A percentile compares a stretch with the other conserved stretches of the same genome.
Conservation (phyloP, 2,329 filamentous ascomycete genomes). For the Pseudocercospora macadamiae region DNA sequence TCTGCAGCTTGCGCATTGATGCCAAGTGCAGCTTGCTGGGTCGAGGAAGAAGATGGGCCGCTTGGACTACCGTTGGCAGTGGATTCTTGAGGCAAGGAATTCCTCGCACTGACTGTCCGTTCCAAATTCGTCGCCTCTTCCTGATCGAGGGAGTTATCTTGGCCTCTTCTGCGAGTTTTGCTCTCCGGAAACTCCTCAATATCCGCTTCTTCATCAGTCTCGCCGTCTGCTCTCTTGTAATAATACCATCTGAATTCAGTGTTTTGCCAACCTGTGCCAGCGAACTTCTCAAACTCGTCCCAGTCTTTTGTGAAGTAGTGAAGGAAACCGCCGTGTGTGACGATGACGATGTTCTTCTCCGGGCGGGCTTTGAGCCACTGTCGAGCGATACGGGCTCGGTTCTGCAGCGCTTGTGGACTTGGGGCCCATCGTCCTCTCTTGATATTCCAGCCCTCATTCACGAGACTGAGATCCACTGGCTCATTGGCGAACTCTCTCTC, state of each 20-base stretch:
- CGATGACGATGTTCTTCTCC: conserved; percentile 72
- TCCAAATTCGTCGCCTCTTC: conserved; percentile 15
- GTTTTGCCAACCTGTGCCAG: conserved; percentile 72
- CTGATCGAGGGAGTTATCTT: conserved; percentile 9
- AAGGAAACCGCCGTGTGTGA: conserved; percentile 78
- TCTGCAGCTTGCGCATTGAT: background rate
- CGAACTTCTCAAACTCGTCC: conserved; percentile 58
- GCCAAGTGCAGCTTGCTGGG: background rate
- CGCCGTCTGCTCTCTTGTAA: background rate
- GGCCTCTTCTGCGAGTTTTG: conserved; percentile 1
- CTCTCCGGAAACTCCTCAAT: background rate
- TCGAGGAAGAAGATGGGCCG: background rate
- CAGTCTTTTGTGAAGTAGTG: conserved; percentile 87
- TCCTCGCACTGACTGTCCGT: conserved; percentile 9
- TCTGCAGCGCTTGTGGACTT: conserved; percentile 56
- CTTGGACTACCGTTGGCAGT: background rate
- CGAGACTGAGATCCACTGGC: conserved; percentile 64
- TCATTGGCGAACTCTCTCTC: conserved; percentile 62
- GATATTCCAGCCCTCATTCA: conserved; percentile 68
- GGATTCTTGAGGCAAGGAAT: background rate
- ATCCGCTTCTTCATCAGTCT: conserved; percentile 1
- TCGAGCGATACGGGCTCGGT: conserved; percentile 64
- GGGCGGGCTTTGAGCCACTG: conserved; percentile 56
- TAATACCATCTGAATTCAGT: conserved; percentile 57
- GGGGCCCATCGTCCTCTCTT: conserved; percentile 60